Percentiles rank a stretch among this genome's conserved stretches.
These are phyloP conservation scores for Didymellaceae sp. DNA, from an alignment of 2,329 filamentous ascomycete species.

Conservation along the genomic window DNA sequence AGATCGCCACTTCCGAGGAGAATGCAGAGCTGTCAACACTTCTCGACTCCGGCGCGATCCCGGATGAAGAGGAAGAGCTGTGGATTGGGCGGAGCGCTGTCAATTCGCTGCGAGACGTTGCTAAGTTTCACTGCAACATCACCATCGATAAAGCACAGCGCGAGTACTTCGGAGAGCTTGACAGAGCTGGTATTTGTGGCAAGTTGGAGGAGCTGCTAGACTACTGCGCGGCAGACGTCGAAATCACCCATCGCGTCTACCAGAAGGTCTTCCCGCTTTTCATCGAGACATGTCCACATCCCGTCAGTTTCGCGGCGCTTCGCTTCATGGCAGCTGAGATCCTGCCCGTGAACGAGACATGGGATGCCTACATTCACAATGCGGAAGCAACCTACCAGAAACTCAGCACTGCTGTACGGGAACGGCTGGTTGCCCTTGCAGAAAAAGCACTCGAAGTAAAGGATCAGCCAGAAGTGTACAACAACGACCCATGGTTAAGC, in stretches of 20 bases:
- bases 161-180: conserved; percentile 84
- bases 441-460: conserved; percentile 80
- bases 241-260: conserved; percentile 92
- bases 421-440: conserved; percentile 74
- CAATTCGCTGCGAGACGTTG: conserved; percentile 93
- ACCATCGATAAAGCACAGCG: conserved; percentile 88
- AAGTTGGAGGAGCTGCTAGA: conserved; percentile 84
- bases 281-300: conserved; percentile 88
- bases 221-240: conserved; percentile 94
- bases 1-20: conserved; percentile 73
- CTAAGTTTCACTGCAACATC: conserved; percentile 92
- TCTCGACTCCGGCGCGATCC: conserved; percentile 69
- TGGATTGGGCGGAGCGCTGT: conserved; percentile 96
- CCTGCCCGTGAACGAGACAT: conserved; percentile 84
- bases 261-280: conserved; percentile 92
- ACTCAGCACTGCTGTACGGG: conserved; percentile 77
- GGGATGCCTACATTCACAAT: conserved; percentile 83
- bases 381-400: conserved; percentile 84
- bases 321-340: conserved; percentile 94
- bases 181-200: conserved; percentile 71
- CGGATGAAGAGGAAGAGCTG: conserved; percentile 88
- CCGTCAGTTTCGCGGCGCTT: conserved; percentile 93
- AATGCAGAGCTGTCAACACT: conserved; percentile 74
- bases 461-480: conserved; percentile 70
- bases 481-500: conserved; percentile 84